Evolutionary conservation across 768 basidiomycete species (phyloP).

Genomic region (Phanerochaete carnosa): DNA sequence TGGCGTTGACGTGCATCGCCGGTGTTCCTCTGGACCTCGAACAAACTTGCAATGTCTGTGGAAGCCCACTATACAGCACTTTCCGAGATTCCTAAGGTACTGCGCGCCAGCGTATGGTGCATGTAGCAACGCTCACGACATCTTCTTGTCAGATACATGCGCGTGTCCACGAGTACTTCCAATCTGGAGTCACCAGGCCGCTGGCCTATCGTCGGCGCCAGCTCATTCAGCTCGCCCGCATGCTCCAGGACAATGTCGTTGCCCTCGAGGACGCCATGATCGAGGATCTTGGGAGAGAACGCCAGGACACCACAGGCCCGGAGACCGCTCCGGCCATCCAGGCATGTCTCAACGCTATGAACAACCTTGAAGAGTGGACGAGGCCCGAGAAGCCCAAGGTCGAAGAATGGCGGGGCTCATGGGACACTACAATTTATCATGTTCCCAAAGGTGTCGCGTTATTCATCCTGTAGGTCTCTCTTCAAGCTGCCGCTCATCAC

Average conservation of each 20-base stretch:
- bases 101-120: too few species aligned
- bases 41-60: too few species aligned
- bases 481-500: conserved; percentile 7
- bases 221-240: conserved; percentile 56
- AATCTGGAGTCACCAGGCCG: conserved; percentile 39
- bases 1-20: too few species aligned
- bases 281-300: conserved; percentile 23
- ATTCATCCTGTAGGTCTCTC: conserved; percentile 49
- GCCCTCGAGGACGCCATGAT: conserved; percentile 43
- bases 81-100: too few species aligned
- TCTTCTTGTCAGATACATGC: too few species aligned
- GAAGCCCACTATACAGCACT: too few species aligned
- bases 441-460: conserved; percentile 59
- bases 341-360: conserved; percentile 39
- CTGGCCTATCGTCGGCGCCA: conserved; percentile 62
- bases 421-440: conserved; percentile 51
- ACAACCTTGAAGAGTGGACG: conserved; percentile 57
- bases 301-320: conserved; percentile 14
- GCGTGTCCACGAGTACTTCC: too few species aligned
- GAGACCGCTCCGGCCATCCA: conserved; percentile 46
- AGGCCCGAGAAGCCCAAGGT: conserved; percentile 36
- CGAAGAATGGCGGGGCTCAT: conserved; percentile 41
- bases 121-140: too few species aligned
- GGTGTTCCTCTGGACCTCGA: too few species aligned
- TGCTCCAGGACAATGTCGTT: conserved; percentile 59